Evolutionary conservation across 768 basidiomycete species (phyloP).

Genomic region (Sutorius australiensis): DNA sequence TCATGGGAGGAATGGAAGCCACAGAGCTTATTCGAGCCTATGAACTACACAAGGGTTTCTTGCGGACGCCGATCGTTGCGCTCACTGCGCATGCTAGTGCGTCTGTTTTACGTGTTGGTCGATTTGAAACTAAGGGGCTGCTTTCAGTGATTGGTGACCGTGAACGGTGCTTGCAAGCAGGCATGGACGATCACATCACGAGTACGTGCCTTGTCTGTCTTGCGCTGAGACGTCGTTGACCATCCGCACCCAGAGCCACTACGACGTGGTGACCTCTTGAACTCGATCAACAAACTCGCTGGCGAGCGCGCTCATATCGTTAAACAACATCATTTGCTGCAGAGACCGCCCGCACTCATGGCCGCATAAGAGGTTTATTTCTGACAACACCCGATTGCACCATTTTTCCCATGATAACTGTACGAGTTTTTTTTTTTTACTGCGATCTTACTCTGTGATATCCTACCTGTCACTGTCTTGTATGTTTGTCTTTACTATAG

Average conservation of each 20-base stretch:
- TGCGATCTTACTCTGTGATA: constrained; percentile 9
- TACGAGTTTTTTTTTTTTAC: background rate
- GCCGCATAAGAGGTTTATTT: constrained; percentile 11
- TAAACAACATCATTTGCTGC: constrained; percentile 31
- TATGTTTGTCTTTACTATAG: constrained; percentile 12
- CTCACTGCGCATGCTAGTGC: constrained; percentile 94
- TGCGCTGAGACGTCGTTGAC: background rate
- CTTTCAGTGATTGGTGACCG: constrained; percentile 81
- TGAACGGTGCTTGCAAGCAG: constrained; percentile 72
- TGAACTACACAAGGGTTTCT: constrained; percentile 67
- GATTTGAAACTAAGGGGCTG: constrained; percentile 5
- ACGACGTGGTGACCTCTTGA: constrained; percentile 72
- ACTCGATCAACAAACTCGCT: constrained; percentile 78
- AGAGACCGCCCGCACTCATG: constrained; percentile 33
- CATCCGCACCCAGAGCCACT: constrained; percentile 58
- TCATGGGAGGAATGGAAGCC: constrained; percentile 99
- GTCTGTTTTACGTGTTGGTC: constrained; percentile 31
- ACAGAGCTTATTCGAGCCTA: constrained; percentile 87
- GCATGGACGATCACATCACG: constrained; percentile 81
- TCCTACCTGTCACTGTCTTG: constrained; percentile 3
- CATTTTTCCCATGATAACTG: background rate
- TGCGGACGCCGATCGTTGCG: constrained; percentile 88
- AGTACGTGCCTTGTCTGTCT: constrained; percentile 44
- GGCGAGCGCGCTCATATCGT: constrained; percentile 49
- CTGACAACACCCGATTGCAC: constrained; percentile 2